A percentile compares a stretch with the other conserved stretches of the same genome.
phyloP scores from a whole-genome alignment of 202 grass and related monocot genomes.

The Tripidium arundinaceum region DNA sequence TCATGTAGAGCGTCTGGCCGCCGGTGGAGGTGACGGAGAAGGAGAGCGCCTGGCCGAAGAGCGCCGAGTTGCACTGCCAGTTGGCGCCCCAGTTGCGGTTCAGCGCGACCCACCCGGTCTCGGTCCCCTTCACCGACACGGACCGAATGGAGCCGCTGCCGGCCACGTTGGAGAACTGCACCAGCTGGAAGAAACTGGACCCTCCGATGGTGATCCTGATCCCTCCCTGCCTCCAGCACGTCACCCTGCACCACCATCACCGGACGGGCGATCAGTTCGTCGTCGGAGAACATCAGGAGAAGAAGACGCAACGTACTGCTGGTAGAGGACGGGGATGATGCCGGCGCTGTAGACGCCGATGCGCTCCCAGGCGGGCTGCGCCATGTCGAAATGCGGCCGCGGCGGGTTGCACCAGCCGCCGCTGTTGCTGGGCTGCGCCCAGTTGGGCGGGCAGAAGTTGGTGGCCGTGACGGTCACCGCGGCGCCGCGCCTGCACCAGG shows the following conservation, averaged over 20 bases:
- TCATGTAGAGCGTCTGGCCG: slow-evolving; percentile 49
- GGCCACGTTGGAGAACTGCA: slow-evolving; percentile 53
- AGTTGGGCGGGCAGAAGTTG: slow-evolving; percentile 84
- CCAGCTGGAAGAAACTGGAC: slow-evolving; percentile 55
- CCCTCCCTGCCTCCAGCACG: slow-evolving; percentile 49
- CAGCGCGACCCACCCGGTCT: slow-evolving; percentile 54
- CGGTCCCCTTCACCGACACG: slow-evolving; percentile 49
- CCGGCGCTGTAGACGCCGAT: slow-evolving; percentile 48
- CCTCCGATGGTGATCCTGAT: slow-evolving; percentile 61
- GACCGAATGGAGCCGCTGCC: slow-evolving; percentile 48
- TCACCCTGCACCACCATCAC: slow-evolving; percentile 33
- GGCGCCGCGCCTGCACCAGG: slow-evolving; percentile 26
- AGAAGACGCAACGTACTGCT: not conserved
- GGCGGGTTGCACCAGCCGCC: slow-evolving; percentile 93
- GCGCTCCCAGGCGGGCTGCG: slow-evolving; percentile 65
- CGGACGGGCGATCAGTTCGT: not conserved
- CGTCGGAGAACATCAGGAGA: not conserved
- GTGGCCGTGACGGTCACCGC: slow-evolving; percentile 67
- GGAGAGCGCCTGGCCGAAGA: slow-evolving; percentile 56
- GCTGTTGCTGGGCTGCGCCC: slow-evolving; percentile 41
- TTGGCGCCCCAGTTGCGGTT: slow-evolving; percentile 72
- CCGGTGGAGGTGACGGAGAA: slow-evolving; percentile 63
- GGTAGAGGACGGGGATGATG: slow-evolving; percentile 60
- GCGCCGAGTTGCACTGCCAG: slow-evolving; percentile 56
- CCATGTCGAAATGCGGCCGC: slow-evolving; percentile 81